Percentiles rank a stretch among this genome's conserved stretches.
Evolutionary conservation across 352 stramenopile species (phyloP).

Genomic region (Pythium brachiatum): DNA sequence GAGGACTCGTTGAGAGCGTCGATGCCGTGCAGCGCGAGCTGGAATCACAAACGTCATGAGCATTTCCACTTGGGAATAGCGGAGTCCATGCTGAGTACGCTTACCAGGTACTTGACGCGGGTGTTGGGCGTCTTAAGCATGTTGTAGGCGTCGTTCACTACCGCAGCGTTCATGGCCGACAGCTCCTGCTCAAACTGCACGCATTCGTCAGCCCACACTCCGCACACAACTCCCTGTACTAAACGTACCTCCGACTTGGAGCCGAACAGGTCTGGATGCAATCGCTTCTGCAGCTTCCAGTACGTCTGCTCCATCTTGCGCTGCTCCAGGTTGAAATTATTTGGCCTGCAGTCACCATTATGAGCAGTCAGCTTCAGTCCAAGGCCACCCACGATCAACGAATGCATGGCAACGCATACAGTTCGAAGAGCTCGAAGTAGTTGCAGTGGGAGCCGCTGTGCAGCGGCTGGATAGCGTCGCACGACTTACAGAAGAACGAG

Average conservation of each 20-base stretch:
- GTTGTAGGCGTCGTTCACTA: conserved; percentile 87
- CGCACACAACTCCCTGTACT: neutral
- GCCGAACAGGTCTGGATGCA: conserved; percentile 83
- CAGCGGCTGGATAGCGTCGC: conserved; percentile 74
- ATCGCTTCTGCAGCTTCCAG: conserved; percentile 84
- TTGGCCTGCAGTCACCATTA: conserved; percentile 41
- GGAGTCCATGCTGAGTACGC: neutral
- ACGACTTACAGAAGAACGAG: conserved; percentile 80
- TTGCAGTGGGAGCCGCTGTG: conserved; percentile 61
- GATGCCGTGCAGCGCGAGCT: conserved; percentile 80
- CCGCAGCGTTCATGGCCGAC: conserved; percentile 69
- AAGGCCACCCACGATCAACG: neutral
- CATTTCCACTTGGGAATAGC: neutral
- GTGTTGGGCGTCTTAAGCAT: conserved; percentile 86
- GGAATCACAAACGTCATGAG: neutral
- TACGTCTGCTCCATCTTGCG: conserved; percentile 85
- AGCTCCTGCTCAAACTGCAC: conserved; percentile 76
- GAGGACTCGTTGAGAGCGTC: conserved; percentile 74
- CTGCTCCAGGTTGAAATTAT: conserved; percentile 77
- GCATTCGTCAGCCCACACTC: too few species aligned
- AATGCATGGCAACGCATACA: conserved; percentile 39
- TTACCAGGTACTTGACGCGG: conserved; percentile 81
- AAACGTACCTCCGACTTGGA: conserved; percentile 75
- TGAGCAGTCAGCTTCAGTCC: conserved; percentile 3
- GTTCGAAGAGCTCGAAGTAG: conserved; percentile 86